phyloP scores from a whole-genome alignment of 148 eudicot species.

The Cornus florida region DNA sequence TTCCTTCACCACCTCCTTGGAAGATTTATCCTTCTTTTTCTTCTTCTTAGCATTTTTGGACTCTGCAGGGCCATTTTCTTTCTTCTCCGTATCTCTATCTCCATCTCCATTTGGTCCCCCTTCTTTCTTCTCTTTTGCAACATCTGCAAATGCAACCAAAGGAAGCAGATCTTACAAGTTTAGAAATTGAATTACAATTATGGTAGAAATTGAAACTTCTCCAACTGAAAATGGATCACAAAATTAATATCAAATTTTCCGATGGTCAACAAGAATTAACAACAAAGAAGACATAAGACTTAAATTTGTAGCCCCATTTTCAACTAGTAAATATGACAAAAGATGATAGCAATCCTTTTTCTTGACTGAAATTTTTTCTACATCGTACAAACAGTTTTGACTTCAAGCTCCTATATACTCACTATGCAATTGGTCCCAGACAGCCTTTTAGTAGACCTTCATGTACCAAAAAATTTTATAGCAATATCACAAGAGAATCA shows the following conservation, averaged over 20 bases:
- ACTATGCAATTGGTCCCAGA: no score
- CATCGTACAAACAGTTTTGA: no score
- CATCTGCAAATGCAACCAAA: conserved; percentile 21
- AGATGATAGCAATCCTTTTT: neutral
- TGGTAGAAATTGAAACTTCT: neutral
- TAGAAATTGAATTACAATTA: neutral
- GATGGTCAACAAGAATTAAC: neutral
- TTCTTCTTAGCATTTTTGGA: conserved; percentile 59
- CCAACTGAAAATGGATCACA: neutral
- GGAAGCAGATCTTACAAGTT: neutral
- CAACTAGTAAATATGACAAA: neutral
- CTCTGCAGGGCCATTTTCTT: conserved; percentile 36
- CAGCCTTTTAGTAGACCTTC: no score
- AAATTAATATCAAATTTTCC: neutral
- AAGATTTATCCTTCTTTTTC: conserved; percentile 59
- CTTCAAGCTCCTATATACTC: no score
- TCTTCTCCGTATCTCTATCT: conserved; percentile 25
- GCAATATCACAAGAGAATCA: no score
- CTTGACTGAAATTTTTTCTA: no score
- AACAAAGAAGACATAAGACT: neutral
- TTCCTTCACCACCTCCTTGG: conserved; percentile 26
- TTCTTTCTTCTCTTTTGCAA: conserved; percentile 30
- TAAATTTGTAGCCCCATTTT: neutral
- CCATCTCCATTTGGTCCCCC: conserved; percentile 35
- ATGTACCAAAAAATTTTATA: no score